A percentile compares a stretch with the other conserved stretches of the same genome.
Evolutionary conservation across 305 asterid genomes (phyloP).

Genomic region (Stenogyne calaminthoides): DNA sequence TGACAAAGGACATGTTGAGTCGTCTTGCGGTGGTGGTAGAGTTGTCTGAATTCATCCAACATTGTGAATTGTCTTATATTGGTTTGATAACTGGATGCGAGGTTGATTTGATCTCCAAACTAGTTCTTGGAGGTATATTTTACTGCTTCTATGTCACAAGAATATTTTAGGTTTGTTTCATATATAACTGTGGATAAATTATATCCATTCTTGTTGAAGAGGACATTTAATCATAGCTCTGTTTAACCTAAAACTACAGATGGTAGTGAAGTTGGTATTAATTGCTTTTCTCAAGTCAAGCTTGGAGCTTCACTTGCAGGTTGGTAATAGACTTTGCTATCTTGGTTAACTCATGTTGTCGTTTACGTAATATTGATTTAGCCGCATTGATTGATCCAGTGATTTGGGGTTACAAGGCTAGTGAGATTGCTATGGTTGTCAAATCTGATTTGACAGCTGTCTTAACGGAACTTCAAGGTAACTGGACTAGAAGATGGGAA

Average conservation of each 20-base stretch:
- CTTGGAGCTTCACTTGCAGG: slow-evolving; percentile 87
- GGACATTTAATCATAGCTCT: slow-evolving; percentile 3
- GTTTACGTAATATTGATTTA: slow-evolving; percentile 29
- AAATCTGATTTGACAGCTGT: slow-evolving; percentile 57
- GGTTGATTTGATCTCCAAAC: slow-evolving; percentile 46
- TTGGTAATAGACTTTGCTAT: slow-evolving; percentile 34
- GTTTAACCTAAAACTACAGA: slow-evolving; percentile 42
- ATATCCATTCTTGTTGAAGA: slow-evolving; percentile 22
- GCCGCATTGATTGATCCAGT: slow-evolving; percentile 49
- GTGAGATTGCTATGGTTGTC: slow-evolving; percentile 65
- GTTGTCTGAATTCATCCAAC: slow-evolving; percentile 58
- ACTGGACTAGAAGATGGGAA: slow-evolving; percentile 78
- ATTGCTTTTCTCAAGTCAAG: slow-evolving; percentile 75
- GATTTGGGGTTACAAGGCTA: slow-evolving; percentile 73
- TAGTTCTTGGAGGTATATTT: slow-evolving; percentile 55
- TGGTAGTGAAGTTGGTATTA: slow-evolving; percentile 48
- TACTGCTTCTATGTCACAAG: slow-evolving; percentile 24
- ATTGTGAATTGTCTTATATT: slow-evolving; percentile 65
- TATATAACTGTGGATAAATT: slow-evolving; percentile 5
- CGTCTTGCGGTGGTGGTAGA: slow-evolving; percentile 56
- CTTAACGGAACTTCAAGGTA: slow-evolving; percentile 57
- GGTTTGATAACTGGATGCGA: slow-evolving; percentile 68
- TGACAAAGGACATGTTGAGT: slow-evolving; percentile 42
- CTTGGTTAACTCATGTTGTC: slow-evolving; percentile 26
- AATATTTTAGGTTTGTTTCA: slow-evolving; percentile 9